Evolutionary conservation across 495 filamentous ascomycete genomes (phyloP).

Genomic region (Opeltia flavorubescens): DNA sequence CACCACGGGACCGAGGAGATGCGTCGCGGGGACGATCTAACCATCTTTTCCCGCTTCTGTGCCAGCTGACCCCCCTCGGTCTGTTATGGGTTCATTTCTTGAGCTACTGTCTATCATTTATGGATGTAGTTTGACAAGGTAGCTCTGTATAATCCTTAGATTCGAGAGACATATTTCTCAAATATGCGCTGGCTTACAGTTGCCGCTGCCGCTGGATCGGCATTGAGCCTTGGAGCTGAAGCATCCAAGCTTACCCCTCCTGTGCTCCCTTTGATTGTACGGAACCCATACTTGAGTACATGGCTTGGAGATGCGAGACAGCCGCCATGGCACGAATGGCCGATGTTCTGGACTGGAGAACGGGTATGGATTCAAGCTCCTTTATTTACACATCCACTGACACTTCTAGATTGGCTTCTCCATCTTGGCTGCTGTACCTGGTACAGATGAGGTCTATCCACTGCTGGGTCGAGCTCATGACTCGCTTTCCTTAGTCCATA

Average conservation of each 20-base stretch:
- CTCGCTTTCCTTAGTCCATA: conserved; percentile 24
- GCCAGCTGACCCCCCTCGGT: too few species aligned
- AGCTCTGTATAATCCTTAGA: background rate
- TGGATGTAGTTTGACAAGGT: background rate
- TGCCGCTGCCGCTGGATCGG: background rate
- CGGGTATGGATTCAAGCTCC: conserved; percentile 24
- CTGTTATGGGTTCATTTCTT: background rate
- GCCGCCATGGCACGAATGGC: conserved; percentile 83
- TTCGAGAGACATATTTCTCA: background rate
- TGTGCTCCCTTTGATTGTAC: conserved; percentile 74
- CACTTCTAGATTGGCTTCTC: conserved; percentile 57
- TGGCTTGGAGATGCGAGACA: conserved; percentile 72
- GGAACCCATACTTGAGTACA: conserved; percentile 84
- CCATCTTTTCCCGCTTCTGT: too few species aligned
- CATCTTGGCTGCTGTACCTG: conserved; percentile 62
- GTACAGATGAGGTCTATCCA: conserved; percentile 61
- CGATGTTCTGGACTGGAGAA: conserved; percentile 85
- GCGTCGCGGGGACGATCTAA: background rate
- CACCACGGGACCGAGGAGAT: background rate
- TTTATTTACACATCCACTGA: background rate
- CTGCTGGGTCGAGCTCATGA: conserved; percentile 80
- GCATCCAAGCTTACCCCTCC: conserved; percentile 53
- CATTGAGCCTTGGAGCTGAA: background rate
- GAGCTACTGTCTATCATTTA: background rate
- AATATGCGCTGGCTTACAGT: background rate